These are phyloP conservation scores for Cercospora sp. DNA, from an alignment of 2,329 filamentous ascomycete genomes.

Conservation along the genomic window DNA sequence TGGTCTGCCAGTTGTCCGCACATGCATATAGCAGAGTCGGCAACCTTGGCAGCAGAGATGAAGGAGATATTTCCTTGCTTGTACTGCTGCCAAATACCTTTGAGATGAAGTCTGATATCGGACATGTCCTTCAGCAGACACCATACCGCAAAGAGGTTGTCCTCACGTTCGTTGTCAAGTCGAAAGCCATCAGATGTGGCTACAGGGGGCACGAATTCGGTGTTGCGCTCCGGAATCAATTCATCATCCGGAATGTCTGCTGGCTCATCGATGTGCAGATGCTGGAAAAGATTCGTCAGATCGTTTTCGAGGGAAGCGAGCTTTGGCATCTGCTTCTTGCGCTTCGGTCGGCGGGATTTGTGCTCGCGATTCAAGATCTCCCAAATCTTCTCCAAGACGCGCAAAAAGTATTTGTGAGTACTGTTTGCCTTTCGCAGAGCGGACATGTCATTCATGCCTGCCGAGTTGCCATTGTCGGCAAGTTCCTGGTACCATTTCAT, in stretches of 20 bases:
- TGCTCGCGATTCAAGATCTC: slow-evolving; percentile 11
- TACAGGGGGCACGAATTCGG: not conserved
- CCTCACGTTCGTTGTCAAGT: not conserved
- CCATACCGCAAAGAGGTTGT: not conserved
- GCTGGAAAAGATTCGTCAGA: slow-evolving; percentile 9
- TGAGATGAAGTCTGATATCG: slow-evolving; percentile 1
- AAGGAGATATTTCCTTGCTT: not conserved
- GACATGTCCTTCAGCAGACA: slow-evolving; percentile 9
- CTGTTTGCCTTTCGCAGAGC: not conserved
- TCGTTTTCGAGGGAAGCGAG: slow-evolving; percentile 1
- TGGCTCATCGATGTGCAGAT: slow-evolving; percentile 10
- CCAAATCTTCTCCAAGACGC: not conserved
- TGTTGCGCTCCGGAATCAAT: not conserved
- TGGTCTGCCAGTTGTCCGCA: not conserved
- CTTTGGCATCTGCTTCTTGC: slow-evolving; percentile 14
- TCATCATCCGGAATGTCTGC: not conserved
- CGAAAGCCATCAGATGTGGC: not conserved
- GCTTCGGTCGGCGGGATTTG: slow-evolving; percentile 7
- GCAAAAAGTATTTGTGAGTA: slow-evolving; percentile 7
- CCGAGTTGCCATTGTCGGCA: not conserved
- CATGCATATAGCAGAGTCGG: not conserved
- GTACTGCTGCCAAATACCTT: not conserved
- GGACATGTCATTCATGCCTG: not conserved
- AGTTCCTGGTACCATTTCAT: slow-evolving; percentile 6
- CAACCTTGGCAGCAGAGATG: not conserved